Conservation (phyloP, 805 yeast species). For the Danielozyma ontarioensis region DNA sequence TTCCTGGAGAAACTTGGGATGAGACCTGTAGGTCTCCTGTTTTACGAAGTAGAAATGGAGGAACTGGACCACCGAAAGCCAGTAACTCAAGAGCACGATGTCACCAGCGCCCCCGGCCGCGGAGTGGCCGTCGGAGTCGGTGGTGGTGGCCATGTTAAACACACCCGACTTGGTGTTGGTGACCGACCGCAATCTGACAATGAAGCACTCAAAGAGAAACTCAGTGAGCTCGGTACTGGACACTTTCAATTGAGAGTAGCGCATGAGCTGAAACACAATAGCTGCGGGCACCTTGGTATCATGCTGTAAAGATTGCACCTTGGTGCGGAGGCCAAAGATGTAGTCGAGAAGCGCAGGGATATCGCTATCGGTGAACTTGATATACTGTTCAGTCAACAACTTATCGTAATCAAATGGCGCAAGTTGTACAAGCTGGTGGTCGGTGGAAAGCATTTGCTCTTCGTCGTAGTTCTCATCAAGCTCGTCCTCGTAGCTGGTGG, state of each 20-base stretch:
- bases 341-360: conserved; percentile 47
- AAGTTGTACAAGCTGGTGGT: conserved; percentile 21
- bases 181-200: conserved; percentile 56
- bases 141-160: conserved; percentile 34
- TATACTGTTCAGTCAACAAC: conserved; percentile 52
- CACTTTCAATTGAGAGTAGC: conserved; percentile 58
- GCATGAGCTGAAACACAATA: conserved; percentile 60
- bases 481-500: conserved; percentile 10
- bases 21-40: conserved; percentile 50
- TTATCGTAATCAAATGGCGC: conserved; percentile 53
- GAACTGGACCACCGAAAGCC: conserved; percentile 80
- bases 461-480: conserved; percentile 20
- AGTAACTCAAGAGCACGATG: conserved; percentile 70
- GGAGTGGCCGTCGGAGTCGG: conserved; percentile 3
- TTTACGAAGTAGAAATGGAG: conserved; percentile 71
- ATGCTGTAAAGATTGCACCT: conserved; percentile 33
- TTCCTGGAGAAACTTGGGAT: conserved; percentile 60
- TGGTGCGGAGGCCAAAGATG: conserved; percentile 41
- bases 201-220: conserved; percentile 54
- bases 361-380: conserved; percentile 56
- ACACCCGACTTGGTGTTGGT: conserved; percentile 60
- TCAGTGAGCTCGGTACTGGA: conserved; percentile 53
- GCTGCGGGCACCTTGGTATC: conserved; percentile 62
- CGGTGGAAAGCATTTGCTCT: conserved; percentile 18
- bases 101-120: conserved; percentile 45